A percentile compares a stretch with the other conserved stretches of the same genome.
Conservation (phyloP, 2,329 filamentous ascomycete genomes). For the Alternaria sp. region DNA sequence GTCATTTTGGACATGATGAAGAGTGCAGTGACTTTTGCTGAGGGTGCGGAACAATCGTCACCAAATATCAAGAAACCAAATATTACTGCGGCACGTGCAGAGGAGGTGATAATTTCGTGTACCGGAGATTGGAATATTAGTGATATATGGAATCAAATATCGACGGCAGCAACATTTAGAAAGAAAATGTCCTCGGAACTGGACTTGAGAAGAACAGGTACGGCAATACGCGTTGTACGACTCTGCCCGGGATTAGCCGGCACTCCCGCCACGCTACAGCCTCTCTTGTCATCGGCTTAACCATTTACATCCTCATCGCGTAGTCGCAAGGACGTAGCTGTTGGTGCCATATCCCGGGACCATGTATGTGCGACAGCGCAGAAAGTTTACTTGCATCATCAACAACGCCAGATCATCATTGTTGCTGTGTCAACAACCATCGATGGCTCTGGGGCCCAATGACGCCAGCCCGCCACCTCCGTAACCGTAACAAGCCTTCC, state of each 20-base stretch:
- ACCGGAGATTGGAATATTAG: no score
- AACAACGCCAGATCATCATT: neutral
- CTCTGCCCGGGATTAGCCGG: neutral
- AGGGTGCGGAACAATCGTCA: neutral
- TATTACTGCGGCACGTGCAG: no score
- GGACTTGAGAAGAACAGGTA: neutral
- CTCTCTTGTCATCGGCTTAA: constrained; percentile 1
- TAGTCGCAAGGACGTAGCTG: neutral
- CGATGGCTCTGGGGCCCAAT: constrained; percentile 3
- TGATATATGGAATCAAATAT: no score
- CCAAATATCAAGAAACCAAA: neutral
- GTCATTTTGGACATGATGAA: neutral
- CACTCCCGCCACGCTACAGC: constrained; percentile 2
- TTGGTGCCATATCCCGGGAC: neutral
- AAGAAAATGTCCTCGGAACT: no score
- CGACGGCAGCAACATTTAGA: no score
- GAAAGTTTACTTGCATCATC: neutral
- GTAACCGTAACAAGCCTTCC: constrained; percentile 18
- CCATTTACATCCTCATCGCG: neutral
- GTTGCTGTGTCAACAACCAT: constrained; percentile 4
- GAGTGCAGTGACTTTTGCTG: neutral
- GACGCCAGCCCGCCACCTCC: constrained; percentile 20
- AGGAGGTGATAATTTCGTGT: no score
- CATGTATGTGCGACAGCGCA: neutral
- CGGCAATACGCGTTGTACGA: neutral